Conservation (phyloP, 306 rosid species). For the Dryas alaskensis region DNA sequence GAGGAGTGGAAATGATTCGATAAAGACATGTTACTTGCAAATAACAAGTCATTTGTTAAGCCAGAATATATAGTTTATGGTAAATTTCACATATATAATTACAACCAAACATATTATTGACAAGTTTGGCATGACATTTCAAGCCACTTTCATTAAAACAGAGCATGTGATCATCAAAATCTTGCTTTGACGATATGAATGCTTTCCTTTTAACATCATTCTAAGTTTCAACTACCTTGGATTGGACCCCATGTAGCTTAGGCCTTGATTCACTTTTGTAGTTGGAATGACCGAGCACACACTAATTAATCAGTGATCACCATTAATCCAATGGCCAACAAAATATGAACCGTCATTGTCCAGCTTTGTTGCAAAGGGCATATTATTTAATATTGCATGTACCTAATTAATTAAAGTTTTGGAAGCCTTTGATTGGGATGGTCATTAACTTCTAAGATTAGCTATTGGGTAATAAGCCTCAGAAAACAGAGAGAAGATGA, state of each 20-base stretch:
- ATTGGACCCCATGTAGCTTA: not conserved
- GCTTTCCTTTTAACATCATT: constrained; percentile 2
- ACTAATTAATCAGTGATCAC: no score
- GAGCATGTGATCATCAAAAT: constrained; percentile 2
- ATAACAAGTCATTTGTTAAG: not conserved
- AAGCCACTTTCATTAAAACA: not conserved
- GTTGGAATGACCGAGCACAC: no score
- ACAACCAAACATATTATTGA: not conserved
- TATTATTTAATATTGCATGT: not conserved
- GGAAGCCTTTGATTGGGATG: not conserved
- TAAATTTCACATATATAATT: not conserved
- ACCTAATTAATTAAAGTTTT: not conserved
- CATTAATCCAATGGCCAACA: not conserved
- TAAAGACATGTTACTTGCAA: constrained; percentile 5
- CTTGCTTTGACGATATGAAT: not conserved
- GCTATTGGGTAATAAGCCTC: no score
- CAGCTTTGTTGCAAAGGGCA: not conserved
- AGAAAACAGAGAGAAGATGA: no score
- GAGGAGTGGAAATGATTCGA: not conserved
- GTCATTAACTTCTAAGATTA: no score
- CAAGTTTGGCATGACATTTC: not conserved
- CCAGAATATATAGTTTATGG: not conserved
- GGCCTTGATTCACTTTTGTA: no score
- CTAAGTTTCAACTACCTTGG: not conserved
- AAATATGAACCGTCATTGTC: not conserved